Base-by-base conservation (phyloP, 2,329 filamentous ascomycete species). In the Aspergillus intermedius region DNA sequence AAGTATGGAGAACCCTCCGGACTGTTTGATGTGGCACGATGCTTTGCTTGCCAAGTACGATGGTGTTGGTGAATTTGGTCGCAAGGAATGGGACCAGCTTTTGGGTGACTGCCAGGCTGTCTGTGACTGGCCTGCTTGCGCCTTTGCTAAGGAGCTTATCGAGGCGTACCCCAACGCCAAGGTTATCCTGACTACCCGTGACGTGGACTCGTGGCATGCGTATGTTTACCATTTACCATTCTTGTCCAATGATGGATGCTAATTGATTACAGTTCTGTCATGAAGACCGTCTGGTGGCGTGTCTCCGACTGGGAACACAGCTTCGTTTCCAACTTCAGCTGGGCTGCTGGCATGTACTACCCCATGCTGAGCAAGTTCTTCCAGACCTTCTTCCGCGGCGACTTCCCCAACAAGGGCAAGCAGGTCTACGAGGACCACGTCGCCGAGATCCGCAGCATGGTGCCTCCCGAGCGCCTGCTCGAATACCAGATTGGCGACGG, bases 161-260 rank as follows among this genome's bases (percentile, higher is more conserved):
- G 79, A 83, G 60, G 81, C 82, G 13, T 88, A 87, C 62, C 84
- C 84, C 1, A 81, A 87, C 48, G 84, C 84, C 49, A 87, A 87
- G 67, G 79, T 87, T 47, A 77, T 88, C 44, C 72, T 88, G 53
- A 84, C 82, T 12, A 83, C 77, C 49, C 78, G 83, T 42, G 81
- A 86, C 49, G 79, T 86, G 34, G 75, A 86, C 63, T 78, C 79
- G 37, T 87, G 83, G 81, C 73, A 77, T 58, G 71, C 72, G 52
- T 77, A 66, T 25, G 61, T 61, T 46, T 30, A 30, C 10, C 10
- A 6, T 35, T 13, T 28, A 25, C 17, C 6, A 9, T 40, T 15
- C 37, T 19, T 22, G 9, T 19, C 8, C 22, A 21, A 21, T 19
- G 2, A 19, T 19, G n/a, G 10, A 12, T 4, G 37, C 17, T 40